phyloP scores from a whole-genome alignment of 1,284 basidiomycete species.

The Marasmius sp. region DNA sequence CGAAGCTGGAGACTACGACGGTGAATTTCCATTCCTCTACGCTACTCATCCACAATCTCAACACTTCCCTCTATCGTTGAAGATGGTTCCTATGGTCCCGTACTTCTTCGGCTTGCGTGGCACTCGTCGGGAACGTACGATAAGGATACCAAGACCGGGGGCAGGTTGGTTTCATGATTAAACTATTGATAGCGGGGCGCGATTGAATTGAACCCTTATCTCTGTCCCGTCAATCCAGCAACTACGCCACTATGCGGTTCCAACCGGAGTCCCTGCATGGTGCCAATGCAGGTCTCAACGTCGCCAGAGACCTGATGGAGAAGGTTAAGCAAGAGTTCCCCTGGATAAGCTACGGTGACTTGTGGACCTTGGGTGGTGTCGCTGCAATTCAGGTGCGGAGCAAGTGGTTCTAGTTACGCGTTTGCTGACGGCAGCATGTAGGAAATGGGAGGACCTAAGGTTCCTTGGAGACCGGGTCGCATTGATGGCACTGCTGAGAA shows the following conservation, averaged over 20 bases:
- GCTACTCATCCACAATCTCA: constrained; percentile 3
- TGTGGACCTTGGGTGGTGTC: constrained; percentile 92
- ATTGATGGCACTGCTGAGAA: constrained; percentile 79
- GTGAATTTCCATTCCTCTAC: constrained; percentile 39
- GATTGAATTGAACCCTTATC: constrained; percentile 3
- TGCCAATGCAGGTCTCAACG: constrained; percentile 84
- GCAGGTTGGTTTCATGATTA: constrained; percentile 53
- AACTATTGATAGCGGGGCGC: constrained; percentile 6
- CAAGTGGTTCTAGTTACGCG: background rate
- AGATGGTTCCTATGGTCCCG: constrained; percentile 92
- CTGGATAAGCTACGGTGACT: constrained; percentile 93
- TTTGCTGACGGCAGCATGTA: constrained; percentile 17
- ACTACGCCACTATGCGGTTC: constrained; percentile 96
- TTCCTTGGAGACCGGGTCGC: constrained; percentile 88
- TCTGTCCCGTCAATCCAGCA: constrained; percentile 44
- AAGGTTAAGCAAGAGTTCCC: constrained; percentile 83
- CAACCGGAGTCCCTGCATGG: constrained; percentile 81
- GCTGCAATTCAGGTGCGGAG: constrained; percentile 69
- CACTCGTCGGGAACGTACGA: constrained; percentile 91
- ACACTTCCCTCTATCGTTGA: background rate
- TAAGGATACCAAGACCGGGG: constrained; percentile 84
- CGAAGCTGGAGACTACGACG: constrained; percentile 80
- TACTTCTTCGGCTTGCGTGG: constrained; percentile 94
- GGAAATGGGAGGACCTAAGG: constrained; percentile 81
- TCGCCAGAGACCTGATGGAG: constrained; percentile 86